These are phyloP conservation scores for Myotisia sp. DNA, from an alignment of 2,329 filamentous ascomycete genomes.

Conservation along the genomic window DNA sequence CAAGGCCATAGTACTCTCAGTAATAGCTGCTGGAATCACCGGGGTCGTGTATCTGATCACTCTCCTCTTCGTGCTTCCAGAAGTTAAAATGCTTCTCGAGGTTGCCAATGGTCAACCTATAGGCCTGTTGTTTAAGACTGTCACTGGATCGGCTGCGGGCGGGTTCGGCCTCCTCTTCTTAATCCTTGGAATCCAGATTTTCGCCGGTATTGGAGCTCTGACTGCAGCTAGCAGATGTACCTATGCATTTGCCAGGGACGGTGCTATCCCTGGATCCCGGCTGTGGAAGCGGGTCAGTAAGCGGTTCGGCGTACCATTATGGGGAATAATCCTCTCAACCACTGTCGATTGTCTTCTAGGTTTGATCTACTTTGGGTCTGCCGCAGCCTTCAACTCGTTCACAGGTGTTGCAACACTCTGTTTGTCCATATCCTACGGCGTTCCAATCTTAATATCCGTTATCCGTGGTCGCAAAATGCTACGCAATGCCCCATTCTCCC, in stretches of 20 bases:
- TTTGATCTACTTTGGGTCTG: slow-evolving; percentile 65
- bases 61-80: slow-evolving; percentile 60
- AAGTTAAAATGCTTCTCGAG: slow-evolving; percentile 47
- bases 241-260: slow-evolving; percentile 62
- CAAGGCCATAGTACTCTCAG: slow-evolving; percentile 55
- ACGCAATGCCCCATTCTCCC: slow-evolving; percentile 50
- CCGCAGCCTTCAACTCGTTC: slow-evolving; percentile 65
- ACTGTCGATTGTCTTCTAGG: slow-evolving; percentile 56
- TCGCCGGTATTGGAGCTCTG: slow-evolving; percentile 59
- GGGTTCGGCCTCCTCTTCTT: slow-evolving; percentile 64
- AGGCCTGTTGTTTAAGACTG: slow-evolving; percentile 59
- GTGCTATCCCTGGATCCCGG: slow-evolving; percentile 55
- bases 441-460: slow-evolving; percentile 59
- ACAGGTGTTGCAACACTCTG: slow-evolving; percentile 70
- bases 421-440: slow-evolving; percentile 58
- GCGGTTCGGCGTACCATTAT: slow-evolving; percentile 54
- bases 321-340: slow-evolving; percentile 54
- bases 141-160: slow-evolving; percentile 56
- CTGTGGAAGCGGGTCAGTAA: slow-evolving; percentile 54
- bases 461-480: slow-evolving; percentile 52
- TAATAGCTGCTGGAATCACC: slow-evolving; percentile 51
- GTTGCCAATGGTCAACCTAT: slow-evolving; percentile 64
- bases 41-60: slow-evolving; percentile 56
- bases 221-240: slow-evolving; percentile 62
- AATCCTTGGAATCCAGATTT: slow-evolving; percentile 61